Evolutionary conservation across 495 filamentous ascomycete genomes (phyloP), one percentile per base, ranked within the genome.

Genomic region (Chlorociboria aeruginascens): DNA sequence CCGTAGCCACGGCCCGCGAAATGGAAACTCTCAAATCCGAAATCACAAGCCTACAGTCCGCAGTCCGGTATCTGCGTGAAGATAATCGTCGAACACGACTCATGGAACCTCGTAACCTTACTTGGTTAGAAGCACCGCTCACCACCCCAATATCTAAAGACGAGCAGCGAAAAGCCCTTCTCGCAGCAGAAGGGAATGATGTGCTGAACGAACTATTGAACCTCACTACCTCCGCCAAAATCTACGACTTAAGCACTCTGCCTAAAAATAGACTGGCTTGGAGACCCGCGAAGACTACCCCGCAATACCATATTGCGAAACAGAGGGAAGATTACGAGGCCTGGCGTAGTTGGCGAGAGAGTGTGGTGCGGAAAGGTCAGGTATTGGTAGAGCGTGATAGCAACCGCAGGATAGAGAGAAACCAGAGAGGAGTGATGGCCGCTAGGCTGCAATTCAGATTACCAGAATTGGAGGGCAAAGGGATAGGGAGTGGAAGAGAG

Each of bases 61-160:
- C 87, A 0, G 78, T 96, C 12, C 78, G 82, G 39, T 90, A 80
- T 65, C 67, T 94, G 17, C 76, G 85, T 20, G 81, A 86, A 47
- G 86, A 92, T 46, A 87, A 79, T 58, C 67, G 76, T n/a, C 76
- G 82, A 28, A 69, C 78, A 3, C 74, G 79, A 29, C 59, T 80
- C 17, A 70, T 72, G 17, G 78, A 86, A 55, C 73, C 81, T 11
- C 69, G 75, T 31, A 69, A 68, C 12, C 63, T 76, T 40, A 76
- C 79, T 52, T 81, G 78, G 67, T 74, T 90, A 6, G 72, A 81
- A 14, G 74, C 80, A 46, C 84, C 86, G 7, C 69, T 89, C 33
- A 62, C 61, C 11, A 69, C 68, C 45, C 65, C 65, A 12, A 69
- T 66, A 17, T 56, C 66, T 1, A 69, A 65, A 7, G 64, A 72